Percentiles rank a stretch among this genome's conserved stretches.
phyloP scores from a whole-genome alignment of 2,329 filamentous ascomycete genomes.

The Arthrinium puccinioides region DNA sequence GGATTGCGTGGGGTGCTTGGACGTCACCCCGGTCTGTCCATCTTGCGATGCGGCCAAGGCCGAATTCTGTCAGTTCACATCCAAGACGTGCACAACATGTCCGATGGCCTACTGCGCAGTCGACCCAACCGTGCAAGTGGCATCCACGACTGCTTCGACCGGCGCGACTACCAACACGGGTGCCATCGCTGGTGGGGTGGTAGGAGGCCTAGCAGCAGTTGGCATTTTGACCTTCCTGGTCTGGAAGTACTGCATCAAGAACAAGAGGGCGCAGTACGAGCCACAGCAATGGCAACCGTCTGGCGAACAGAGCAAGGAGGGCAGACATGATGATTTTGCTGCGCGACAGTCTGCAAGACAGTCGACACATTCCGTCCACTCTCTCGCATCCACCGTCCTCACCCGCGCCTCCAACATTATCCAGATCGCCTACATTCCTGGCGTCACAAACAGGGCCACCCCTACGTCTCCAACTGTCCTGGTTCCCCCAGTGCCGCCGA shows the following conservation, averaged over 20 bases:
- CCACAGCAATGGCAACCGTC: conserved; percentile 49
- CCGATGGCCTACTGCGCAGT: conserved; percentile 37
- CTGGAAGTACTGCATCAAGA: conserved; percentile 84
- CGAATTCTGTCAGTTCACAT: conserved; percentile 37
- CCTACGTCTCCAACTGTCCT: conserved; percentile 74
- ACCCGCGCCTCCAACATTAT: conserved; percentile 98
- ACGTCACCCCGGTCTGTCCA: conserved; percentile 35
- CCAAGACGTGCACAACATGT: conserved; percentile 38
- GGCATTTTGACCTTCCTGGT: conserved; percentile 71
- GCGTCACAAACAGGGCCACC: conserved; percentile 85
- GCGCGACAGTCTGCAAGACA: conserved; percentile 56
- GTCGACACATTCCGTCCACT: conserved; percentile 80
- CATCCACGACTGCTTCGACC: conserved; percentile 6
- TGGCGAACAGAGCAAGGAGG: conserved; percentile 42
- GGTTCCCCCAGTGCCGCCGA: conserved; percentile 88
- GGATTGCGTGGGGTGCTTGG: too few relatives aligned
- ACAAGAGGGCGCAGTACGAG: conserved; percentile 58
- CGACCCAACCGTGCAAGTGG: conserved; percentile 13
- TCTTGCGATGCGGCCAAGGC: conserved; percentile 31
- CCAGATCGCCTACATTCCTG: conserved; percentile 97
- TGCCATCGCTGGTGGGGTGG: conserved; percentile 84
- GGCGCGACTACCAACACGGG: conserved; percentile 59
- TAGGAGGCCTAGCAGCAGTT: conserved; percentile 74
- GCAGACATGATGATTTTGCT: conserved; percentile 20
- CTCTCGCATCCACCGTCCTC: conserved; percentile 89